Evolutionary conservation across 129 eudicot species (phyloP).

Genomic region (Lactuca saligna): DNA sequence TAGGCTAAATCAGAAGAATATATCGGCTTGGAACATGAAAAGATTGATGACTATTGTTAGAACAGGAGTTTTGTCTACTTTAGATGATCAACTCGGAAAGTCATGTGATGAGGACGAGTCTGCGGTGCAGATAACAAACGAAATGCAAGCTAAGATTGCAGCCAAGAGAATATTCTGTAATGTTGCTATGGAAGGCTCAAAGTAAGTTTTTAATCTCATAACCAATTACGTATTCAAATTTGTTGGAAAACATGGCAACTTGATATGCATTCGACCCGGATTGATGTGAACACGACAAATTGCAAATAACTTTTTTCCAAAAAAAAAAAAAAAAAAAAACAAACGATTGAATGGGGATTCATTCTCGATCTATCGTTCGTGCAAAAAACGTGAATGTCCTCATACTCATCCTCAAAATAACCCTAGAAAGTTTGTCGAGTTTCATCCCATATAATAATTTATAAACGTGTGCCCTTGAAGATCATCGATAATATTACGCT

Average conservation of each 20-base stretch:
- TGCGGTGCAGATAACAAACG: slow-evolving; percentile 64
- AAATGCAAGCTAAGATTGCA: slow-evolving; percentile 71
- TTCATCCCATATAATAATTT: too few relatives aligned
- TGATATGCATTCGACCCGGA: too few relatives aligned
- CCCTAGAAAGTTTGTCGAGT: background rate
- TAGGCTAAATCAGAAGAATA: slow-evolving; percentile 41
- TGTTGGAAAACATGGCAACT: too few relatives aligned
- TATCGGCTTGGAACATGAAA: slow-evolving; percentile 72
- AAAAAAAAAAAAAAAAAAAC: too few relatives aligned
- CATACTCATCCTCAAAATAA: too few relatives aligned
- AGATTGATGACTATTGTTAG: slow-evolving; percentile 69
- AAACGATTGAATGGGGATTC: too few relatives aligned
- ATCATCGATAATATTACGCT: too few relatives aligned
- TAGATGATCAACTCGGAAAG: slow-evolving; percentile 62
- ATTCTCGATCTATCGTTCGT: too few relatives aligned
- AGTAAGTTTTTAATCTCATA: slow-evolving; percentile 41
- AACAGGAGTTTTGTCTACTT: slow-evolving; percentile 60
- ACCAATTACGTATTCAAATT: background rate
- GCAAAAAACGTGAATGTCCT: too few relatives aligned
- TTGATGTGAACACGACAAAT: too few relatives aligned
- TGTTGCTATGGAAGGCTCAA: slow-evolving; percentile 77
- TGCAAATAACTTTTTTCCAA: too few relatives aligned
- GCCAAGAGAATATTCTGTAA: slow-evolving; percentile 72
- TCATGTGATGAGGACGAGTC: slow-evolving; percentile 62
- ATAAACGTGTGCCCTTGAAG: too few relatives aligned